A percentile compares a stretch with the other conserved stretches of the same genome.
These are phyloP conservation scores for Xylariaceae sp. DNA, from an alignment of 2,329 filamentous ascomycete genomes.

Conservation along the genomic window DNA sequence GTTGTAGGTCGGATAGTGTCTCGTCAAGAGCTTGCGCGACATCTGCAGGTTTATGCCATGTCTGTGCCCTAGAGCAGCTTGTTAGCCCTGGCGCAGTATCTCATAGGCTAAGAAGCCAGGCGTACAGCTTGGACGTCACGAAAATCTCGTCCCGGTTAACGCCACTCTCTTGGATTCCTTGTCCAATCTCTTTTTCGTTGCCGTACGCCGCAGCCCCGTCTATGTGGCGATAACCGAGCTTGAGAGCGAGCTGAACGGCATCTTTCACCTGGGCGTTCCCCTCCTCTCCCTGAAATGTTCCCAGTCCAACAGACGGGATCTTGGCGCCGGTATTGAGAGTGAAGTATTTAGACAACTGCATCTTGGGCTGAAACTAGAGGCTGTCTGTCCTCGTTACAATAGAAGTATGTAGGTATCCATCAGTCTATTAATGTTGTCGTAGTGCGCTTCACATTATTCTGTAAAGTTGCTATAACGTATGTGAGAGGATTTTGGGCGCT, in stretches of 20 bases:
- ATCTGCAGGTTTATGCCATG: slow-evolving; percentile 18
- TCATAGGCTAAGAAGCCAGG: slow-evolving; percentile 2
- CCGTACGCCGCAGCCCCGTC: slow-evolving; percentile 37
- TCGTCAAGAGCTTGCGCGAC: slow-evolving; percentile 21
- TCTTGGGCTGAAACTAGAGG: slow-evolving; percentile 18
- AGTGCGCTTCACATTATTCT: too few relatives aligned
- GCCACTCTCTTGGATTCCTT: slow-evolving; percentile 37
- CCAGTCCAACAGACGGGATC: slow-evolving; percentile 34
- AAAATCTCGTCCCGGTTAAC: slow-evolving; percentile 37
- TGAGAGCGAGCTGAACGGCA: slow-evolving; percentile 35
- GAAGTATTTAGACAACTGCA: slow-evolving; percentile 31
- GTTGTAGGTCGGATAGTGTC: slow-evolving; percentile 15
- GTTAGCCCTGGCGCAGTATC: slow-evolving; percentile 7
- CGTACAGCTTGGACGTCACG: slow-evolving; percentile 40
- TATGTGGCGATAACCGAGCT: slow-evolving; percentile 37
- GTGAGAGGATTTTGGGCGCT: too few relatives aligned
- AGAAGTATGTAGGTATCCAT: slow-evolving; percentile 8
- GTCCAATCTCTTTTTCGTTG: slow-evolving; percentile 38
- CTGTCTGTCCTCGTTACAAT: too few relatives aligned
- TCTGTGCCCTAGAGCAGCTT: slow-evolving; percentile 13
- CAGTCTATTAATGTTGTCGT: too few relatives aligned
- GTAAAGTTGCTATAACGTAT: too few relatives aligned
- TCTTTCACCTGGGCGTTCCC: slow-evolving; percentile 36
- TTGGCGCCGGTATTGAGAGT: slow-evolving; percentile 30
- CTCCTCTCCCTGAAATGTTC: slow-evolving; percentile 36